These are phyloP conservation scores for Castanea sativa DNA, from an alignment of 306 rosid species.

Conservation along the genomic window DNA sequence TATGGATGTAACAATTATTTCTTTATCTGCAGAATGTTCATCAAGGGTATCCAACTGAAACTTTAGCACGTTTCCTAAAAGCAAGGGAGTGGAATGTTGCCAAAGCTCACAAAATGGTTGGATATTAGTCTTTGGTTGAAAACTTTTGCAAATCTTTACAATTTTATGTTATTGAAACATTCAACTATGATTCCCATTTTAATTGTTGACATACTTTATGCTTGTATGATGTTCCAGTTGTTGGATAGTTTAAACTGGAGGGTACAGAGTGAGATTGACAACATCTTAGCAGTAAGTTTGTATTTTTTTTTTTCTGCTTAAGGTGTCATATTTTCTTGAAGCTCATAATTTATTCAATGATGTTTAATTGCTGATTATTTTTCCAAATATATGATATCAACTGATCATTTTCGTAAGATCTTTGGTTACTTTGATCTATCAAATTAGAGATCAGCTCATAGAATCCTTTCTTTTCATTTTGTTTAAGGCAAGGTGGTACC, in stretches of 20 bases:
- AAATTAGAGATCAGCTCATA: neutral
- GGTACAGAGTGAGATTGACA: conserved; percentile 85
- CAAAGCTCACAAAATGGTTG: conserved; percentile 90
- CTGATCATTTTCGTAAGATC: neutral
- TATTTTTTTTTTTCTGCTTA: conserved; percentile 8
- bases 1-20: neutral
- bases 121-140: conserved; percentile 23
- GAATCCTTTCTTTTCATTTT: neutral
- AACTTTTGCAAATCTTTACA: conserved; percentile 3
- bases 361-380: neutral
- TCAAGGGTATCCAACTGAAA: conserved; percentile 67
- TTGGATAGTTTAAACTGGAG: conserved; percentile 88
- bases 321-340: conserved; percentile 12
- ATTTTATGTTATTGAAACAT: neutral
- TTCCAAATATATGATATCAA: neutral
- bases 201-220: conserved; percentile 17
- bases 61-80: conserved; percentile 74
- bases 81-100: conserved; percentile 84
- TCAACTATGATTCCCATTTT: conserved; percentile 11
- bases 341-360: neutral
- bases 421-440: neutral
- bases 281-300: conserved; percentile 65
- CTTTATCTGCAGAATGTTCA: conserved; percentile 71
- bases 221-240: conserved; percentile 51
- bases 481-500: neutral